phyloP scores from a whole-genome alignment of 768 basidiomycete species.

The Clavulina sp. region DNA sequence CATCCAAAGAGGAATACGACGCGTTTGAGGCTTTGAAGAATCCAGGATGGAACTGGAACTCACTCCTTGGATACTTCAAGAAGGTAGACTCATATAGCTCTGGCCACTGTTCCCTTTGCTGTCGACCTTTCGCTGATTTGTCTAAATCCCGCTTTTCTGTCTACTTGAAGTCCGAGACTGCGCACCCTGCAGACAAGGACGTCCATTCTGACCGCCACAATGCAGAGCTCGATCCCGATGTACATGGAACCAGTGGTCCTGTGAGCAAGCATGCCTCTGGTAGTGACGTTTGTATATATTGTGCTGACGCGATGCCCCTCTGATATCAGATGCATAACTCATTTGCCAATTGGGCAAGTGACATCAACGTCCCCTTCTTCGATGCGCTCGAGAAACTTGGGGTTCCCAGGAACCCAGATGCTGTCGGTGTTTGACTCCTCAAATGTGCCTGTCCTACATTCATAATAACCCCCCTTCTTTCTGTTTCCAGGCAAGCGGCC shows the following conservation, averaged over 20 bases:
- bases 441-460: background rate
- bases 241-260: conserved; percentile 8
- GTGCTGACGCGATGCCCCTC: too few relatives aligned
- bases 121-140: too few relatives aligned
- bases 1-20: conserved; percentile 10
- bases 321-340: too few relatives aligned
- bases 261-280: too few relatives aligned
- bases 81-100: conserved; percentile 1
- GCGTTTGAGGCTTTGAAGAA: background rate
- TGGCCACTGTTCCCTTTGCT: too few relatives aligned
- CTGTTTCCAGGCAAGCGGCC: too few relatives aligned
- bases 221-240: conserved; percentile 7
- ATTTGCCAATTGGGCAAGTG: too few relatives aligned
- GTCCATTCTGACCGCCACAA: conserved; percentile 3
- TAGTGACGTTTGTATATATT: too few relatives aligned
- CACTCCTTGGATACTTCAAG: conserved; percentile 6
- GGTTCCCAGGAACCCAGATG: conserved; percentile 6
- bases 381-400: conserved; percentile 8
- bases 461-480: too few relatives aligned
- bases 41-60: conserved; percentile 1
- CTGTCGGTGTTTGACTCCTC: background rate
- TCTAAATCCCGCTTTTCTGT: conserved; percentile 2
- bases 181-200: conserved; percentile 4
- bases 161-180: conserved; percentile 10
- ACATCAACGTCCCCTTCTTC: conserved; percentile 7